These are phyloP conservation scores for Leccinum olivaceopallidum DNA, from an alignment of 768 basidiomycete species.

Conservation along the genomic window DNA sequence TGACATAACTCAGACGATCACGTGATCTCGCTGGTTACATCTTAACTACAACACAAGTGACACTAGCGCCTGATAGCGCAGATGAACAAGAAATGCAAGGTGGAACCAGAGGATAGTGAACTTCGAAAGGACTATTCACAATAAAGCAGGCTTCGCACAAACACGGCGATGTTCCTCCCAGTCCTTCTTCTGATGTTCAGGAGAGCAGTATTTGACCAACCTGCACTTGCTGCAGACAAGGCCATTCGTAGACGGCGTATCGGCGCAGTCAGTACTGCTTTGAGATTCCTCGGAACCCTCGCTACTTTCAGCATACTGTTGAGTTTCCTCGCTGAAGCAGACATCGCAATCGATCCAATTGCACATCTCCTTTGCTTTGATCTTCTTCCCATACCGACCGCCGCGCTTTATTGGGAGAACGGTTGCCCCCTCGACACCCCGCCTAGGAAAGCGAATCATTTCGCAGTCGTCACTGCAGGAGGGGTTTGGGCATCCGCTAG, in stretches of 20 bases:
- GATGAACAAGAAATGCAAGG: not conserved
- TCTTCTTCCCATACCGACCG: constrained; percentile 46
- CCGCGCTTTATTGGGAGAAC: constrained; percentile 65
- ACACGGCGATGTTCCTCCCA: constrained; percentile 80
- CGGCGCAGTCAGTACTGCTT: constrained; percentile 39
- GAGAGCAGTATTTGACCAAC: constrained; percentile 75
- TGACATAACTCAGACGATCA: not conserved
- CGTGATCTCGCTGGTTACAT: constrained; percentile 1
- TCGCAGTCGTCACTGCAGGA: constrained; percentile 82
- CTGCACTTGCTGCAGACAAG: constrained; percentile 77
- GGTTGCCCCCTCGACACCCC: constrained; percentile 59
- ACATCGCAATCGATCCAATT: constrained; percentile 80
- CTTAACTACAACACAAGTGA: constrained; percentile 3
- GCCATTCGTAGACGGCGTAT: constrained; percentile 39
- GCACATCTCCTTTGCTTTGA: constrained; percentile 67
- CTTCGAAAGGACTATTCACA: constrained; percentile 8
- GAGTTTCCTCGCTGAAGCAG: constrained; percentile 51
- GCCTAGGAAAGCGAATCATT: constrained; percentile 76
- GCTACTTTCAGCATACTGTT: constrained; percentile 35
- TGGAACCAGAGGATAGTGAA: constrained; percentile 1
- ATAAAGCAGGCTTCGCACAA: constrained; percentile 44
- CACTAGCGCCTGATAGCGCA: not conserved
- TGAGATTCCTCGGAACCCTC: constrained; percentile 50
- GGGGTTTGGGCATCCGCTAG: constrained; percentile 76
- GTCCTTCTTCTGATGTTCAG: constrained; percentile 72